phyloP scores from a whole-genome alignment of 1,139 yeast species.

The Saccharomycopsis hybrid region DNA sequence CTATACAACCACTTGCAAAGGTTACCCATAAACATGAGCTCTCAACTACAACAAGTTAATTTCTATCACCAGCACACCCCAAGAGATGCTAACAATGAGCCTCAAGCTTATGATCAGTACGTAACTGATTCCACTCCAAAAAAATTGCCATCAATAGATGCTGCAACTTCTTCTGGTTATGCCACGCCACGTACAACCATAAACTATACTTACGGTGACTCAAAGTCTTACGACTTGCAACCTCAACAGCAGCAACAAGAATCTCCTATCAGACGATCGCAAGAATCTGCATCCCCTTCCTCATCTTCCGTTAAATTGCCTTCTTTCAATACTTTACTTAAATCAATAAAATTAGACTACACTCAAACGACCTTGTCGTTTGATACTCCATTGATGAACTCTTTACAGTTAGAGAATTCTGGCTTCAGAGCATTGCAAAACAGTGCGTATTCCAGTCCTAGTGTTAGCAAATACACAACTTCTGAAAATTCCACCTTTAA shows the following conservation, averaged over 20 bases:
- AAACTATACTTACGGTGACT: constrained; percentile 5
- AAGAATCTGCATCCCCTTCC: constrained; percentile 16
- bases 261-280: constrained; percentile 4
- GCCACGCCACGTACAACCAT: neutral
- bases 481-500: constrained; percentile 10
- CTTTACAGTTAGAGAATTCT: constrained; percentile 19
- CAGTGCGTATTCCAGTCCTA: neutral
- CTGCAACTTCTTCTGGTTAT: constrained; percentile 2
- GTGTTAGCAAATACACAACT: constrained; percentile 1
- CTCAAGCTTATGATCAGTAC: constrained; percentile 8
- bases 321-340: constrained; percentile 18
- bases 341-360: constrained; percentile 11
- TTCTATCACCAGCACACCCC: constrained; percentile 3
- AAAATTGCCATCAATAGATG: constrained; percentile 16
- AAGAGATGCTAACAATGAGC: constrained; percentile 1
- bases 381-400: constrained; percentile 21
- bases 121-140: constrained; percentile 18
- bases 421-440: neutral
- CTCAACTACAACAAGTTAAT: neutral
- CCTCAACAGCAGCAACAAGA: constrained; percentile 2
- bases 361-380: constrained; percentile 13
- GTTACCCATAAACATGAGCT: too few species aligned
- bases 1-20: too few species aligned
- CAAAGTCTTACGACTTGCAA: too few species aligned
- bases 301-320: constrained; percentile 17